Base-by-base conservation (phyloP, 225 moss, liverwort and hornwort genomes). In the Bryum argenteum region DNA sequence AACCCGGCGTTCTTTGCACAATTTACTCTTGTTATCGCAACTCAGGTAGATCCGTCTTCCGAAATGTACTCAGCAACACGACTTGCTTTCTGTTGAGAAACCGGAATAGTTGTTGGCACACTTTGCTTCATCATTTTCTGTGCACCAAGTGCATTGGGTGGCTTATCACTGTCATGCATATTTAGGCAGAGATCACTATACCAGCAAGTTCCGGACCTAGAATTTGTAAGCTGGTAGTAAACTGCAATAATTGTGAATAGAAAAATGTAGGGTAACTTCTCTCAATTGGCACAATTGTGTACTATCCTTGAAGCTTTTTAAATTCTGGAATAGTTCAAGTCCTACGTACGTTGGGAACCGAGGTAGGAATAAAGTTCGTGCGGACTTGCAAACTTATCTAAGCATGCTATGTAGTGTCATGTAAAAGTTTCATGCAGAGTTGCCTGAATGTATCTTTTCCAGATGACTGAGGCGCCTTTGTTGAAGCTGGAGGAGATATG, bases 1-100 rank as follows among this genome's bases (percentile, higher is more conserved):
- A 89, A 94, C 69, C 97, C 97, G 58, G 87, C 67, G 18, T 98
- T 98, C 80, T 94, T 98, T 74, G 83, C 87, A 13, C 90, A 83
- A 81, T 98, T 98, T 66, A 92, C 91, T 28, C 83, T 98, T 64
- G 92, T 98, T 16, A 89, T 98, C 79, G 98, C 98, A 12, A 98
- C 98, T 66, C 98, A 98, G 92, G 98, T 68, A 64, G 17, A 58
- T 69, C 58, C 14, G 63, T 64, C 5, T 22, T 63, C 21, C 15
- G 9, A 43, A 51, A 24, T 26, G n/a, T 24, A 52, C 40, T 67
- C 42, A 60, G 53, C 20, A 8, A 40, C 21, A 15, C 57, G 26
- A 57, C 9, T 10, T 71, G 52, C 15, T 52, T 23, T 1, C 44
- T 3, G 8, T 59, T 65, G 45, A 15, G 65, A 19, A 43, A 58